Evolutionary conservation across 2,329 filamentous ascomycete genomes (phyloP).

Genomic region (Penicillium corylophilum): DNA sequence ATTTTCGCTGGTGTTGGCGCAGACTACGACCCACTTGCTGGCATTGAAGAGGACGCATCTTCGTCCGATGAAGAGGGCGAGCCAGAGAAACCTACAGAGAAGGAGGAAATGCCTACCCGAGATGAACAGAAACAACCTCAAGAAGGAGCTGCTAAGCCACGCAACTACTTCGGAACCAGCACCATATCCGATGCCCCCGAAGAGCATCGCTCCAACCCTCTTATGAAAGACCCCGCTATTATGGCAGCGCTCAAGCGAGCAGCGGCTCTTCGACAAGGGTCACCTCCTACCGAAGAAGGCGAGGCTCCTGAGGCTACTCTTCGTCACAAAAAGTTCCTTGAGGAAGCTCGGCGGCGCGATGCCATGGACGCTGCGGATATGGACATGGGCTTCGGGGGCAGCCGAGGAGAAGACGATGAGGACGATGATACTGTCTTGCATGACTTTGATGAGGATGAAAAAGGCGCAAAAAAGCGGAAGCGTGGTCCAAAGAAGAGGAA

Average conservation of each 20-base stretch:
- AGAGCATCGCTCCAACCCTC: conserved; percentile 37
- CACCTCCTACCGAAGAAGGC: conserved; percentile 39
- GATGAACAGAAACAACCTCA: conserved; percentile 9
- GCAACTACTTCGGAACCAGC: conserved; percentile 49
- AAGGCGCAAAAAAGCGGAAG: conserved; percentile 46
- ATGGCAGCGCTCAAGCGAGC: conserved; percentile 85
- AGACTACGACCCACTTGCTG: conserved; percentile 61
- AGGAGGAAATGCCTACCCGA: conserved; percentile 7
- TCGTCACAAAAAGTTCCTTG: conserved; percentile 71
- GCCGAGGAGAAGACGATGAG: conserved; percentile 82
- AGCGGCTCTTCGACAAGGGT: conserved; percentile 57
- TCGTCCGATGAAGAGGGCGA: conserved; percentile 43
- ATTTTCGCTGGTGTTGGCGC: conserved; percentile 62
- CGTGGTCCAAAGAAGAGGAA: conserved; percentile 57
- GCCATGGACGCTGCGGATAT: conserved; percentile 86
- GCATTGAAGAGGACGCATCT: conserved; percentile 49
- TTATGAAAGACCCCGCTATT: conserved; percentile 72
- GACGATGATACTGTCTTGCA: conserved; percentile 69
- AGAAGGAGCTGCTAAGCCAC: conserved; percentile 26
- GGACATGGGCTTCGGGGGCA: conserved; percentile 91
- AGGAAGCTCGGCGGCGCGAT: conserved; percentile 55
- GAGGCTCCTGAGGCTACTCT: conserved; percentile 63
- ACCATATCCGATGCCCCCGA: conserved; percentile 48
- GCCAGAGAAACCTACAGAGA: conserved; percentile 13
- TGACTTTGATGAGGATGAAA: conserved; percentile 43